Evolutionary conservation across 371 early-diverging fungal genomes (phyloP).

Genomic region (Saksenaea oblongispora): DNA sequence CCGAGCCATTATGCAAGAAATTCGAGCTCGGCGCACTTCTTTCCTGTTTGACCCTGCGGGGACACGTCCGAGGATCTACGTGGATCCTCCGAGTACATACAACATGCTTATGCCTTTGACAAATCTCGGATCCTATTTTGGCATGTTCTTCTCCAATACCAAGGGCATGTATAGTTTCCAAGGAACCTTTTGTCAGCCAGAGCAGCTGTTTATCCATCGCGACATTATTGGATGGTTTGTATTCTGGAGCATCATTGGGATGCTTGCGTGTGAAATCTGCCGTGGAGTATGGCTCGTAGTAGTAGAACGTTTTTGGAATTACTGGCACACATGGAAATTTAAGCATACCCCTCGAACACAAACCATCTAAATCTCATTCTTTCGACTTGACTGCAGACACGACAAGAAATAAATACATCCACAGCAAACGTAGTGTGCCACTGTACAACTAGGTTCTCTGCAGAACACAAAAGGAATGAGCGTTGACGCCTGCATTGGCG

Average conservation of each 20-base stretch:
- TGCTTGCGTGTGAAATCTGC: conserved; percentile 29
- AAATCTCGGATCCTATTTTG: conserved; percentile 57
- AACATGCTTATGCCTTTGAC: conserved; percentile 52
- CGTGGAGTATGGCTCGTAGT: conserved; percentile 10
- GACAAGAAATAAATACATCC: no score
- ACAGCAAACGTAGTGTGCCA: no score
- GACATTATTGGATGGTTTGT: conserved; percentile 65
- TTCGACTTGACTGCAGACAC: no score
- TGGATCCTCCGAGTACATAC: conserved; percentile 40
- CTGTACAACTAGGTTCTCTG: no score
- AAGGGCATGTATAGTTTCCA: conserved; percentile 79
- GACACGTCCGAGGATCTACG: conserved; percentile 55
- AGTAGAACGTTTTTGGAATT: neutral
- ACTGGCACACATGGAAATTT: neutral
- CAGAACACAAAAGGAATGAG: no score
- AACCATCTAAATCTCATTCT: no score
- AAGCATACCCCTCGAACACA: neutral
- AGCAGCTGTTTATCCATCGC: conserved; percentile 40
- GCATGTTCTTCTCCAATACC: conserved; percentile 56
- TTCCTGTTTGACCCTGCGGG: conserved; percentile 75
- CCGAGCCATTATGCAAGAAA: conserved; percentile 58
- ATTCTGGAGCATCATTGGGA: conserved; percentile 52
- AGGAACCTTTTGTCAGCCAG: conserved; percentile 64
- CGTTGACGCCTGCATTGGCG: no score
- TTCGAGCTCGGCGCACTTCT: conserved; percentile 61